Evolutionary conservation across 129 eudicot genomes (phyloP), one percentile per base, ranked within the genome.

Genomic region (Helianthus tuberosus): DNA sequence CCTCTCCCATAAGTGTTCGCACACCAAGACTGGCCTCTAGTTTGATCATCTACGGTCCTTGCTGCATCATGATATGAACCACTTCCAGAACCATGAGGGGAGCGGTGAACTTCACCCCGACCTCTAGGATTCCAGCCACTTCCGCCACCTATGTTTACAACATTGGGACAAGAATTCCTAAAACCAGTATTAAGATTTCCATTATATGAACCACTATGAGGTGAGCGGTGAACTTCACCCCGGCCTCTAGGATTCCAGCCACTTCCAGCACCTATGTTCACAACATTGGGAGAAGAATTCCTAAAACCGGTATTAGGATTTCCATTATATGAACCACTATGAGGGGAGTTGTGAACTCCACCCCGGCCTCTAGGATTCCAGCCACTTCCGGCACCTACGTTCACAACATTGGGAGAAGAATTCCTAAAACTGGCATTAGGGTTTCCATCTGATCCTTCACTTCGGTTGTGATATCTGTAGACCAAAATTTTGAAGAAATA

Each of bases 51-150:
- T 41, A 20, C n/a, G 7, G 27, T n/a, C 27, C 41, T 17, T 5
- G 41, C 10, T 2, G 66, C 41, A 8, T 49, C 17, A 15, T 51
- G 52, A 5, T 38, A 25, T 27, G 44, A 60, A 60, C 38, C 64
- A 58, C 36, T 23, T 9, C 38, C 55, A 46, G 57, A 64, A 39
- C 12, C 11, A 64, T 6, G 8, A 38, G 23, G 5, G 25, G 10
- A 13, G 3, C n/a, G 27, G 0, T 64, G 10, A 50, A 9, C 50
- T 69, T 11, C 15, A 17, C 69, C 70, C 61, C 77, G 16, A 29
- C 71, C 70, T 49, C 62, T 74, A 3, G 70, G 38, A 35, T 29
- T 73, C 77, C 77, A 73, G 4, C 77, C 77, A n/a, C 69, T 73
- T 61, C 50, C 50, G 0, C 55, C 62, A 3, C 77, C 27, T 39